A percentile compares a stretch with the other conserved stretches of the same genome.
These are phyloP conservation scores for Pleurotus ostreatus DNA, from an alignment of 768 basidiomycete genomes.

Conservation along the genomic window DNA sequence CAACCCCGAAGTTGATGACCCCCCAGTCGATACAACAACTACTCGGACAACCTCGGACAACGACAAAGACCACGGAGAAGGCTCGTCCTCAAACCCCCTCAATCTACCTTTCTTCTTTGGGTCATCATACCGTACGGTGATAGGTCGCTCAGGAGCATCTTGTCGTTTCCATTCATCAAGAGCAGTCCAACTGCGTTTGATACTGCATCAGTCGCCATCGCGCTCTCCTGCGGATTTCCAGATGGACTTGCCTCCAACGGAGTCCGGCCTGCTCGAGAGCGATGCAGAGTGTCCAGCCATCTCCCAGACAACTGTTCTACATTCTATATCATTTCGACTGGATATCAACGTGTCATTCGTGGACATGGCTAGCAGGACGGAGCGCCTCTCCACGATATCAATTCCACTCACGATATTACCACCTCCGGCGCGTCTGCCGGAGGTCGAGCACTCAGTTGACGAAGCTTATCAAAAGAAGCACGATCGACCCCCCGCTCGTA, in stretches of 20 bases:
- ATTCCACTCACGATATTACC: slow-evolving; percentile 74
- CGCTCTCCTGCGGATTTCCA: slow-evolving; percentile 45
- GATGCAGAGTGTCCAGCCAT: slow-evolving; percentile 71
- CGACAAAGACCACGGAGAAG: slow-evolving; percentile 20
- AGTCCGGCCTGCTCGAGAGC: slow-evolving; percentile 45
- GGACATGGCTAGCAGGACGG: slow-evolving; percentile 62
- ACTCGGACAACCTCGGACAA: slow-evolving; percentile 29
- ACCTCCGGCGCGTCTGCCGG: slow-evolving; percentile 73
- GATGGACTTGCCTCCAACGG: slow-evolving; percentile 36
- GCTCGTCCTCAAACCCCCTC: slow-evolving; percentile 35
- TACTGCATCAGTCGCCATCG: slow-evolving; percentile 64
- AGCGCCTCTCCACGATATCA: slow-evolving; percentile 57
- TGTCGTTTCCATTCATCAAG: slow-evolving; percentile 83
- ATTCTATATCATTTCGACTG: slow-evolving; percentile 76
- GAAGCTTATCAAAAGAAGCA: slow-evolving; percentile 86
- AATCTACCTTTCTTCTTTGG: slow-evolving; percentile 34
- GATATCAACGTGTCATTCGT: slow-evolving; percentile 76
- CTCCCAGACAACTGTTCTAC: slow-evolving; percentile 78
- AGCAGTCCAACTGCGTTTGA: slow-evolving; percentile 72
- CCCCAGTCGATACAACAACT: slow-evolving; percentile 11
- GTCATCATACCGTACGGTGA: slow-evolving; percentile 45
- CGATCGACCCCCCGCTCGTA: slow-evolving; percentile 71
- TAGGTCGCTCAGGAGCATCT: slow-evolving; percentile 87
- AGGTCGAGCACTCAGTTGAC: slow-evolving; percentile 69
- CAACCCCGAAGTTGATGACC: slow-evolving; percentile 27